Evolutionary conservation across 805 yeast species (phyloP).

Genomic region (Lipomyces lipofer): DNA sequence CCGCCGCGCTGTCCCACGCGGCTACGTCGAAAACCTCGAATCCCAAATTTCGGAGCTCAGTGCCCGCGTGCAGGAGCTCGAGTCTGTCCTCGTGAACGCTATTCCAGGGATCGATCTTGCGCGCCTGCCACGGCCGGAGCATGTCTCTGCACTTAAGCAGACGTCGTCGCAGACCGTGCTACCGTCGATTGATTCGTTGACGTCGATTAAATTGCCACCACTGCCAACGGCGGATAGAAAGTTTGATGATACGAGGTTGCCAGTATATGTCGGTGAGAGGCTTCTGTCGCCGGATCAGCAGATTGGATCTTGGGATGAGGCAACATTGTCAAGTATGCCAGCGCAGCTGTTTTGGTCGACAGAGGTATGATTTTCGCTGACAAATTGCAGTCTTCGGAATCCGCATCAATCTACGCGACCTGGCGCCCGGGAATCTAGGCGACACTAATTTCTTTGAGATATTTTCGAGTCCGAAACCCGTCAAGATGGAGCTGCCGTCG

Average conservation of each 20-base stretch:
- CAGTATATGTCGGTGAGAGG: constrained; percentile 20
- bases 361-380: not conserved
- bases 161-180: constrained; percentile 3
- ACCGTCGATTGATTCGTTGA: constrained; percentile 26
- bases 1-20: constrained; percentile 28
- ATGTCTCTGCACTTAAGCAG: constrained; percentile 1
- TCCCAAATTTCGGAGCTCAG: constrained; percentile 8
- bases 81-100: not conserved
- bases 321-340: constrained; percentile 21
- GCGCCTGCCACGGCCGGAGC: constrained; percentile 12
- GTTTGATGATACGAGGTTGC: constrained; percentile 12
- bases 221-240: constrained; percentile 4
- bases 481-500: constrained; percentile 22
- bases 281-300: constrained; percentile 1
- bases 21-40: constrained; percentile 28
- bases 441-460: constrained; percentile 18
- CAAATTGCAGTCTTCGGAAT: constrained; percentile 13
- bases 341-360: not conserved
- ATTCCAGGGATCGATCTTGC: constrained; percentile 20
- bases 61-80: constrained; percentile 17
- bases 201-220: constrained; percentile 9
- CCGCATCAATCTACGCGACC: constrained; percentile 18
- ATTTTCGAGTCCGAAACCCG: constrained; percentile 3
- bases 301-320: constrained; percentile 24
- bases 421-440: constrained; percentile 20